phyloP scores from a whole-genome alignment of 1,139 yeast genomes.

The Candida pseudoviswanathii region DNA sequence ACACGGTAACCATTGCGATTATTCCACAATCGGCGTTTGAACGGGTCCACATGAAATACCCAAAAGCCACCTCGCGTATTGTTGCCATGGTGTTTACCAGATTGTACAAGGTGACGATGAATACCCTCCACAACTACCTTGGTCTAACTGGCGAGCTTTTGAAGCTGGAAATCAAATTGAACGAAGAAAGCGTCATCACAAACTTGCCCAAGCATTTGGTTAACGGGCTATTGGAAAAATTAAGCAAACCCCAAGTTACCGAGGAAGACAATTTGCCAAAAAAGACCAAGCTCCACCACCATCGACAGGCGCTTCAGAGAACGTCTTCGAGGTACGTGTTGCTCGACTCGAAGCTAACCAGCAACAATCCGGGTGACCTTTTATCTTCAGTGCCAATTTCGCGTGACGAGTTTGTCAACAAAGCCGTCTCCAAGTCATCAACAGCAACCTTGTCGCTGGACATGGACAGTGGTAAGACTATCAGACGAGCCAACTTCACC shows the following conservation, averaged over 20 bases:
- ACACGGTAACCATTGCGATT: conserved; percentile 69
- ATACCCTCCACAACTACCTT: conserved; percentile 82
- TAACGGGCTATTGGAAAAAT: conserved; percentile 56
- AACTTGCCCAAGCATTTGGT: conserved; percentile 62
- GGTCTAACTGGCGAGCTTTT: conserved; percentile 84
- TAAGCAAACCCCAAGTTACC: conserved; percentile 17
- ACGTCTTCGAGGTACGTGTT: conserved; percentile 62
- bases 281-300: conserved; percentile 7
- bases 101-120: conserved; percentile 86
- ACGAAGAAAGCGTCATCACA: conserved; percentile 40
- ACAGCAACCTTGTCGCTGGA: conserved; percentile 6
- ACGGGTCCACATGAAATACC: conserved; percentile 72
- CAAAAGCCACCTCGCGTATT: conserved; percentile 89
- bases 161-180: conserved; percentile 72
- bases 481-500: conserved; percentile 34
- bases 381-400: conserved; percentile 81
- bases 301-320: conserved; percentile 14
- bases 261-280: conserved; percentile 5
- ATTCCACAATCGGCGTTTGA: conserved; percentile 86
- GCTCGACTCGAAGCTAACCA: conserved; percentile 57
- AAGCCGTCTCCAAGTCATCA: conserved; percentile 7
- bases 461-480: conserved; percentile 8
- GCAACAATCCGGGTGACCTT: conserved; percentile 80
- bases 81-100: conserved; percentile 90
- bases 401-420: conserved; percentile 32